These are phyloP conservation scores for Cutaneotrichosporon cavernicola DNA, from an alignment of 1,284 basidiomycete genomes.

Conservation along the genomic window DNA sequence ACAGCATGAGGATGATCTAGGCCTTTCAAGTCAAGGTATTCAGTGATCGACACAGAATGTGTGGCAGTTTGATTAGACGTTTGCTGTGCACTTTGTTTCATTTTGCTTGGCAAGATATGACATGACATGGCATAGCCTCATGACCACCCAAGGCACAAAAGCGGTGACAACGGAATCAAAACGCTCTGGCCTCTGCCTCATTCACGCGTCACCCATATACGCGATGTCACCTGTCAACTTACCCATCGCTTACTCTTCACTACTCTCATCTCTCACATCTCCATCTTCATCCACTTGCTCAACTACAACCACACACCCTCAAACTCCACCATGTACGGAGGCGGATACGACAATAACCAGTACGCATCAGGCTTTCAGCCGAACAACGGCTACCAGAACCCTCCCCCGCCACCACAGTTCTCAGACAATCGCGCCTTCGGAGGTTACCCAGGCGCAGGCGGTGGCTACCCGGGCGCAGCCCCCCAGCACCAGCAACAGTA, in stretches of 20 bases:
- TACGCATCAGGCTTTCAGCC: slow-evolving; percentile 4
- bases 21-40: too few relatives aligned
- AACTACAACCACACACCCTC: neutral
- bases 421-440: slow-evolving; percentile 1
- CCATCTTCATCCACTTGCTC: neutral
- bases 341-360: slow-evolving; percentile 7
- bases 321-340: slow-evolving; percentile 6
- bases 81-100: too few relatives aligned
- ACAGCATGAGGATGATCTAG: too few relatives aligned
- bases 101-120: too few relatives aligned
- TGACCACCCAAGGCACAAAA: too few relatives aligned
- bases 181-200: too few relatives aligned
- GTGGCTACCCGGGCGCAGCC: slow-evolving; percentile 2
- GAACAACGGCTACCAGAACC: slow-evolving; percentile 1
- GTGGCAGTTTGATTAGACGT: too few relatives aligned
- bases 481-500: slow-evolving; percentile 2
- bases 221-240: neutral
- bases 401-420: slow-evolving; percentile 10
- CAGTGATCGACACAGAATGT: too few relatives aligned
- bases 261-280: neutral
- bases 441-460: neutral
- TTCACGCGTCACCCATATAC: too few relatives aligned
- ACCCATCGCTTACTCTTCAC: neutral
- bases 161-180: too few relatives aligned
- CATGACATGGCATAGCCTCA: too few relatives aligned